Percentiles rank a stretch among this genome's conserved stretches.
Evolutionary conservation across 371 early-diverging fungal species (phyloP).

Genomic region (Lichtheimia ornata): DNA sequence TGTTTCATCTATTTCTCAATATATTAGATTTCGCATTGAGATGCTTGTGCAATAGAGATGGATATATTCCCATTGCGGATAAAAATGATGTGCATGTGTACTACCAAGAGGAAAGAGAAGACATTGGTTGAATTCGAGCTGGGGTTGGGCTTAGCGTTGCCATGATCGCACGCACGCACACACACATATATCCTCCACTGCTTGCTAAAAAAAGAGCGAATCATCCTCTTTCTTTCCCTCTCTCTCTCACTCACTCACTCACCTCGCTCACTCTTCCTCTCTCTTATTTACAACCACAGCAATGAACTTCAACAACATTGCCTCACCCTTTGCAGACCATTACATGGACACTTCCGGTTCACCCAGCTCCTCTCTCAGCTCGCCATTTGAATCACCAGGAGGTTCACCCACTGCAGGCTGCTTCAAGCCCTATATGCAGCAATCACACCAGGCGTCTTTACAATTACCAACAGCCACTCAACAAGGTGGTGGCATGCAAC

Average conservation of each 20-base stretch:
- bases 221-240: background rate
- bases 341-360: conserved; percentile 20
- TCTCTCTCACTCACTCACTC: background rate
- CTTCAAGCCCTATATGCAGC: conserved; percentile 3
- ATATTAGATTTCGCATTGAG: no score
- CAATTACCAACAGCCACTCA: background rate
- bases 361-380: conserved; percentile 19
- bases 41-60: no score
- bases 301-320: background rate
- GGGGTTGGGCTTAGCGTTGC: no score
- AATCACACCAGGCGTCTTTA: background rate
- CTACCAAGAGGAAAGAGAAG: no score
- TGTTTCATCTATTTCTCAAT: no score
- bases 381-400: conserved; percentile 29
- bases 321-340: background rate
- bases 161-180: no score
- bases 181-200: no score
- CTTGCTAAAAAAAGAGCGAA: no score
- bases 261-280: background rate
- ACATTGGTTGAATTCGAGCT: no score
- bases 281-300: background rate
- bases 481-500: background rate
- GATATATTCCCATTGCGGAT: no score
- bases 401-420: conserved; percentile 24
- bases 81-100: no score